phyloP scores from a whole-genome alignment of 2,329 filamentous ascomycete genomes.

The Didymella segeticola region DNA sequence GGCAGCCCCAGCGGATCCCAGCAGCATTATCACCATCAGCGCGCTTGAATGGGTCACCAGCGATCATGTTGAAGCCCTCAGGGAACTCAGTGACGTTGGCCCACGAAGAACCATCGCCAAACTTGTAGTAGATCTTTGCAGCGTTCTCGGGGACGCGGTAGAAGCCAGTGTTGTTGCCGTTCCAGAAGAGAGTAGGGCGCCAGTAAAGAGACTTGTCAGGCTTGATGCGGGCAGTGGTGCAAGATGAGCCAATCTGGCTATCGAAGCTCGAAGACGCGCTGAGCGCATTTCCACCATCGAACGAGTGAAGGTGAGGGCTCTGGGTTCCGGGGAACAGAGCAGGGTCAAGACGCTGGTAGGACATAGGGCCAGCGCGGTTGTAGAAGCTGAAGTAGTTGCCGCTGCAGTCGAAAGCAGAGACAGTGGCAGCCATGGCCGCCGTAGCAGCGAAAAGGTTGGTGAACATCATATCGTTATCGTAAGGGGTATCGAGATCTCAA shows the following conservation, averaged over 20 bases:
- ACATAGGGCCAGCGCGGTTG: constrained; percentile 46
- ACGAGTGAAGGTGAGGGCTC: constrained; percentile 48
- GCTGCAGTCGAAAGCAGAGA: constrained; percentile 43
- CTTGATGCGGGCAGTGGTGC: constrained; percentile 48
- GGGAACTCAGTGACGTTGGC: constrained; percentile 49
- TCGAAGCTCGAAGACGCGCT: constrained; percentile 36
- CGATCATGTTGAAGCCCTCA: constrained; percentile 47
- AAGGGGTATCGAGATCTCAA: constrained; percentile 13
- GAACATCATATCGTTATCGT: constrained; percentile 35
- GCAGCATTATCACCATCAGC: constrained; percentile 37
- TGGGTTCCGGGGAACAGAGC: constrained; percentile 42
- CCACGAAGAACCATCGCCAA: constrained; percentile 40
- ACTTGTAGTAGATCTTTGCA: constrained; percentile 50
- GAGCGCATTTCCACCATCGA: constrained; percentile 47
- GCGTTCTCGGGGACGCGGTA: constrained; percentile 45
- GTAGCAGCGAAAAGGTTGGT: constrained; percentile 36
- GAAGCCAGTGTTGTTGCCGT: constrained; percentile 46
- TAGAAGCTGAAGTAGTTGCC: constrained; percentile 51
- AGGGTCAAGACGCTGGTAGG: constrained; percentile 47
- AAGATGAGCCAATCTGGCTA: constrained; percentile 37
- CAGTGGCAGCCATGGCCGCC: constrained; percentile 40
- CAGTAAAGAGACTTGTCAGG: constrained; percentile 49
- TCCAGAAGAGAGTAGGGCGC: constrained; percentile 48
- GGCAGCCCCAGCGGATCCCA: constrained; percentile 45
- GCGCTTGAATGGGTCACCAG: constrained; percentile 42